phyloP scores from a whole-genome alignment of 2,329 filamentous ascomycete species.

The Aschersonia sp. region DNA sequence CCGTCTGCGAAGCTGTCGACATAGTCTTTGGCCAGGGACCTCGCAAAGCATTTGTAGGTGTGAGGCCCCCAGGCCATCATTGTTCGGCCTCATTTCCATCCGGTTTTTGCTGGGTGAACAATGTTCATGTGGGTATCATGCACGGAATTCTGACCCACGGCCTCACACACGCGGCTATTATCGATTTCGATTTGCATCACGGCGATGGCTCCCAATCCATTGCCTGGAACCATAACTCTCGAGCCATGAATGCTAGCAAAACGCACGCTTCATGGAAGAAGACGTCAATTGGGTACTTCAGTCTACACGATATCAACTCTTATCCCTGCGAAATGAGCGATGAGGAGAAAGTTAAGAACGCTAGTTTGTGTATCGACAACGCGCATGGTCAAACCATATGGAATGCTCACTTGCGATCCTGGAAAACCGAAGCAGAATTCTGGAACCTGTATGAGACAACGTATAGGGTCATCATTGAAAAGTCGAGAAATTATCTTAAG shows the following conservation, averaged over 20 bases:
- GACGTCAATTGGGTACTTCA: conserved; percentile 87
- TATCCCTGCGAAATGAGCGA: conserved; percentile 95
- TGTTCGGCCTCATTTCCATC: conserved; percentile 83
- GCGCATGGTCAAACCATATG: conserved; percentile 89
- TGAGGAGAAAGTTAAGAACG: conserved; percentile 81
- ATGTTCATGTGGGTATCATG: conserved; percentile 92
- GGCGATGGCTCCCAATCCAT: conserved; percentile 94
- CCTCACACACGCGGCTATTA: conserved; percentile 83
- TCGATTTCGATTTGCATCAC: conserved; percentile 86
- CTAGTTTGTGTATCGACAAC: conserved; percentile 86
- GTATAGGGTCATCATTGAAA: conserved; percentile 66
- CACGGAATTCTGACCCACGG: conserved; percentile 74
- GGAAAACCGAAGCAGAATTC: conserved; percentile 72
- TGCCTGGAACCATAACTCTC: conserved; percentile 77
- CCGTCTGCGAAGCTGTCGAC: conserved; percentile 87
- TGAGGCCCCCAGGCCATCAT: conserved; percentile 89
- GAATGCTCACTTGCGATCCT: conserved; percentile 88
- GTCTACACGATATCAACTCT: conserved; percentile 94
- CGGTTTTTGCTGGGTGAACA: conserved; percentile 98
- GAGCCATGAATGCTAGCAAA: conserved; percentile 45
- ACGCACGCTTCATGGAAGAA: conserved; percentile 68
- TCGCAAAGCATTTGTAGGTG: conserved; percentile 75
- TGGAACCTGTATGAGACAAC: conserved; percentile 75
- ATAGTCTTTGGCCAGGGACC: conserved; percentile 56
- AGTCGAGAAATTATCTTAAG: conserved; percentile 64